These are phyloP conservation scores for Vitis rotundifolia DNA, from an alignment of 164 flowering plant genomes.

Conservation along the genomic window DNA sequence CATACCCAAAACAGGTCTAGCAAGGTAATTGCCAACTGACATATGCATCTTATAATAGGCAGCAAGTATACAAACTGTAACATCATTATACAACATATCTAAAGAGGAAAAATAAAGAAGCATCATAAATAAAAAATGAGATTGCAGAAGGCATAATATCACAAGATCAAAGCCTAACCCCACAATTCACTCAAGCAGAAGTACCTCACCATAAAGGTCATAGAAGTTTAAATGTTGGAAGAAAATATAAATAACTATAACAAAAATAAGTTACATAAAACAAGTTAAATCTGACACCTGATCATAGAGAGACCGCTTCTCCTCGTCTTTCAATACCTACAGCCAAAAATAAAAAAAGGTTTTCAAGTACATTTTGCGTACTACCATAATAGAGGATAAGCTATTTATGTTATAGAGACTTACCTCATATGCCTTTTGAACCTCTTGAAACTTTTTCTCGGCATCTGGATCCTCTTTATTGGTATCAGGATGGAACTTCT, in stretches of 20 bases:
- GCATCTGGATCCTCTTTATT: constrained; percentile 93
- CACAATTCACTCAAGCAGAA: not conserved
- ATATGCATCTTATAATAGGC: too few species aligned
- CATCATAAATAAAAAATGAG: not conserved
- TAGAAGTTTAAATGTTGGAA: too few species aligned
- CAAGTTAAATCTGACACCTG: constrained; percentile 46
- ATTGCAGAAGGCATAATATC: not conserved
- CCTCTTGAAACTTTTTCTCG: constrained; percentile 89
- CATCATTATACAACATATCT: not conserved
- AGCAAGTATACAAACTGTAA: not conserved
- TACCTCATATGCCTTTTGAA: constrained; percentile 93
- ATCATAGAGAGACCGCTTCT: constrained; percentile 75
- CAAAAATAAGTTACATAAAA: too few species aligned
- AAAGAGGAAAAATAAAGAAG: not conserved
- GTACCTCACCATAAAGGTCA: not conserved
- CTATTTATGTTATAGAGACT: not conserved
- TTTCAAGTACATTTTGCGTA: constrained; percentile 1
- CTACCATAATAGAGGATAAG: not conserved
- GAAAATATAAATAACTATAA: too few species aligned
- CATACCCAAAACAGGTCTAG: too few species aligned
- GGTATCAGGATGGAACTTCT: constrained; percentile 92
- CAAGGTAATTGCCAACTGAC: too few species aligned
- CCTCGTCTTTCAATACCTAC: constrained; percentile 91
- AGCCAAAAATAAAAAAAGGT: constrained; percentile 3
- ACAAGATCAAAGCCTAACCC: not conserved